phyloP scores from a whole-genome alignment of 73 alveolate species.

The Tetrahymena borealis region DNA sequence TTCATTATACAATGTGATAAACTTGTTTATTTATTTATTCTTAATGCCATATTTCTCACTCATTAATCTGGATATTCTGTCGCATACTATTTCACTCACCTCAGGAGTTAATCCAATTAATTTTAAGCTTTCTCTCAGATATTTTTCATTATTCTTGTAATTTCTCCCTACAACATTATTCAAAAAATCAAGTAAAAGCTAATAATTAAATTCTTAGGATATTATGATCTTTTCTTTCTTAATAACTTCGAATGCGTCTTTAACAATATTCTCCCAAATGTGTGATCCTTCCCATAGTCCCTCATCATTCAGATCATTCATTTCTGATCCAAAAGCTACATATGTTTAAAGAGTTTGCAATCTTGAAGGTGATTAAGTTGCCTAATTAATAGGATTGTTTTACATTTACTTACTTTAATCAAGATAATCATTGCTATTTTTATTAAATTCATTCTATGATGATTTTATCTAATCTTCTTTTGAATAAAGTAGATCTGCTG shows the following conservation, averaged over 20 bases:
- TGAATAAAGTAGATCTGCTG: background rate
- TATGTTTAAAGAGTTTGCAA: background rate
- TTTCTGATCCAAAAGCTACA: background rate
- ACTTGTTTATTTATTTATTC: background rate
- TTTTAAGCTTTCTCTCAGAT: background rate
- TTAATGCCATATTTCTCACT: background rate
- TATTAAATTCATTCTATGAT: too few relatives aligned
- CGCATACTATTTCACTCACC: background rate
- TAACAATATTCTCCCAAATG: background rate
- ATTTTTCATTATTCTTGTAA: background rate
- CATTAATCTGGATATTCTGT: background rate
- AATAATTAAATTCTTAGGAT: background rate
- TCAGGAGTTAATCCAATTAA: background rate
- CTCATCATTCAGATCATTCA: background rate
- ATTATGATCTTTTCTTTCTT: background rate
- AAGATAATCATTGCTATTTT: too few relatives aligned
- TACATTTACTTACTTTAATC: too few relatives aligned
- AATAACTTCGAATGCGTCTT: background rate
- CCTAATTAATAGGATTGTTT: too few relatives aligned
- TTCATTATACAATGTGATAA: background rate
- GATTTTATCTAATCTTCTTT: too few relatives aligned
- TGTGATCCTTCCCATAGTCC: background rate
- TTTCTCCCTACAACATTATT: background rate
- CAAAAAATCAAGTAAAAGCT: background rate
- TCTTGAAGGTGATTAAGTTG: too few relatives aligned